Evolutionary conservation across 805 yeast species (phyloP).

Genomic region (Cyberlindnera suaveolens): DNA sequence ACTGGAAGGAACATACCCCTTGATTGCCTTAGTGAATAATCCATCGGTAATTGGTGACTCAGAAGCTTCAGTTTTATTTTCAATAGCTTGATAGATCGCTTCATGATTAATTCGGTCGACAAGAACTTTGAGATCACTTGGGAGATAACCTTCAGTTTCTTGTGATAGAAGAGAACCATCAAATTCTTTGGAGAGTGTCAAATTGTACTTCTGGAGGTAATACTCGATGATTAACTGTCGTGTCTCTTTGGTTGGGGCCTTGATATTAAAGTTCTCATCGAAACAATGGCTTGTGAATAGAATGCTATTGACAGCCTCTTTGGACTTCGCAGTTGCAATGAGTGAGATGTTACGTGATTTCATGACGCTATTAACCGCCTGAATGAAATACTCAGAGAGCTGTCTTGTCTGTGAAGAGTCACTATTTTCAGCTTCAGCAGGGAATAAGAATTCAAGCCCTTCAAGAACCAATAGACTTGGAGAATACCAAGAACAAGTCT

Average conservation of each 20-base stretch:
- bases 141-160: slow-evolving; percentile 86
- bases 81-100: slow-evolving; percentile 13
- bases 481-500: slow-evolving; percentile 62
- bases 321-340: slow-evolving; percentile 57
- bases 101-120: slow-evolving; percentile 66
- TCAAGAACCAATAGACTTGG: slow-evolving; percentile 76
- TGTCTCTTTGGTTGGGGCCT: slow-evolving; percentile 62
- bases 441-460: slow-evolving; percentile 66
- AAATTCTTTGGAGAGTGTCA: slow-evolving; percentile 34
- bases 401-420: slow-evolving; percentile 61
- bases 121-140: slow-evolving; percentile 69
- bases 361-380: slow-evolving; percentile 35
- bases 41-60: slow-evolving; percentile 23
- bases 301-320: slow-evolving; percentile 54
- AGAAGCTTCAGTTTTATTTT: slow-evolving; percentile 1
- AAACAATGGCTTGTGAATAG: slow-evolving; percentile 65
- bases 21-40: slow-evolving; percentile 50
- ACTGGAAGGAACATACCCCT: slow-evolving; percentile 72
- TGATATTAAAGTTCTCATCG: slow-evolving; percentile 53
- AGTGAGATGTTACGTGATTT: slow-evolving; percentile 43
- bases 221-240: slow-evolving; percentile 41
- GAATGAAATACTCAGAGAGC: slow-evolving; percentile 54
- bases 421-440: slow-evolving; percentile 51
- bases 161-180: slow-evolving; percentile 46
- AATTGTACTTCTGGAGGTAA: slow-evolving; percentile 17